These are phyloP conservation scores for Arthonia radiata DNA, from an alignment of 495 filamentous ascomycete genomes.

Conservation along the genomic window DNA sequence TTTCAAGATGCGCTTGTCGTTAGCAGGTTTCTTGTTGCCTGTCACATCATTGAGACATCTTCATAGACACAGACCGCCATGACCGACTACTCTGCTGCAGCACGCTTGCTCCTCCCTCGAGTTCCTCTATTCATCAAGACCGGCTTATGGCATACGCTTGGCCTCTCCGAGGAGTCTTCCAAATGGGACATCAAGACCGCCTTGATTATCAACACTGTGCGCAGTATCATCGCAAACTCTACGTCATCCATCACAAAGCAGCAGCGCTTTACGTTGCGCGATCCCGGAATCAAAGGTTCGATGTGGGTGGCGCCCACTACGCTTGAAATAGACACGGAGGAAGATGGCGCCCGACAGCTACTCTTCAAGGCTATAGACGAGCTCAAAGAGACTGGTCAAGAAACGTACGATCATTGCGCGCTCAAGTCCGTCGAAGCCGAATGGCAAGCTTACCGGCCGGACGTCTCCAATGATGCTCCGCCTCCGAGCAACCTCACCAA, in stretches of 20 bases:
- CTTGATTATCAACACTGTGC: conserved; percentile 42
- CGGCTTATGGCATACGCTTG: conserved; percentile 39
- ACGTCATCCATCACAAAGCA: conserved; percentile 25
- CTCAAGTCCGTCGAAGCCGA: conserved; percentile 47
- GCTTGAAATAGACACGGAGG: conserved; percentile 26
- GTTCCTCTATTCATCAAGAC: conserved; percentile 44
- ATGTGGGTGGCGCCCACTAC: conserved; percentile 57
- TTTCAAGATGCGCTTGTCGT: too few species aligned
- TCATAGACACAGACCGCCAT: too few species aligned
- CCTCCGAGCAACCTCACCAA: conserved; percentile 36
- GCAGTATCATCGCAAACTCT: conserved; percentile 26
- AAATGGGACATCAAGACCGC: conserved; percentile 65
- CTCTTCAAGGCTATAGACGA: conserved; percentile 37
- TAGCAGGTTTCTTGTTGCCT: too few species aligned
- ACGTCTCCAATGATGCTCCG: conserved; percentile 27
- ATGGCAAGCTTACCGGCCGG: conserved; percentile 40
- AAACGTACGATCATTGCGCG: conserved; percentile 23
- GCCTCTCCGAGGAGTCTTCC: conserved; percentile 34
- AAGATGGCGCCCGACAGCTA: conserved; percentile 30
- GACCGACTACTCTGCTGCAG: conserved; percentile 1
- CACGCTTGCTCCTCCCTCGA: conserved; percentile 16
- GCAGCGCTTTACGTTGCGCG: conserved; percentile 35
- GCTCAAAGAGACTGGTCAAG: conserved; percentile 18
- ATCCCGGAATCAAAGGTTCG: conserved; percentile 45
- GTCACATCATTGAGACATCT: too few species aligned